Conservation (phyloP, 2,329 filamentous ascomycete genomes). For the Triangularia verruculosa region DNA sequence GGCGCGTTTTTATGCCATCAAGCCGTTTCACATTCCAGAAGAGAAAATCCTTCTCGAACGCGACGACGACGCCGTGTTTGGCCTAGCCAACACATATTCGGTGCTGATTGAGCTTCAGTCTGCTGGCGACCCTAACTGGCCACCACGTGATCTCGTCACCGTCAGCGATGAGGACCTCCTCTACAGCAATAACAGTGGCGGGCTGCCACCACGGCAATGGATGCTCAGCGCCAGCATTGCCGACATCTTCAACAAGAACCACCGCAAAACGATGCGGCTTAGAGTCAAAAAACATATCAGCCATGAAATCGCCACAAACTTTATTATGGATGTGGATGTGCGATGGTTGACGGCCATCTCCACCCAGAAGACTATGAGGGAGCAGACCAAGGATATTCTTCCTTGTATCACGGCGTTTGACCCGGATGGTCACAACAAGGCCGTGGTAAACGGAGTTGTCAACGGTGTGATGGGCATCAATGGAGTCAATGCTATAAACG, state of each 20-base stretch:
- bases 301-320: constrained; percentile 38
- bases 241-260: constrained; percentile 40
- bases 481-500: constrained; percentile 19
- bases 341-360: constrained; percentile 44
- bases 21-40: constrained; percentile 52
- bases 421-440: constrained; percentile 33
- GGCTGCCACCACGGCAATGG: constrained; percentile 34
- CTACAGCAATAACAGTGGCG: constrained; percentile 14
- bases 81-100: constrained; percentile 49
- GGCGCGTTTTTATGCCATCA: constrained; percentile 45
- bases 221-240: constrained; percentile 41
- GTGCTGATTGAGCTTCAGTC: constrained; percentile 53
- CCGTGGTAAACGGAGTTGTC: constrained; percentile 31
- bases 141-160: constrained; percentile 44
- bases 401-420: constrained; percentile 44
- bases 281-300: constrained; percentile 37
- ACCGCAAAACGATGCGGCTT: constrained; percentile 32
- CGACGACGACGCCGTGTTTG: constrained; percentile 45
- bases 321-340: constrained; percentile 48
- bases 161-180: constrained; percentile 29
- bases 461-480: constrained; percentile 28
- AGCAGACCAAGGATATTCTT: constrained; percentile 42
- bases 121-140: constrained; percentile 49
- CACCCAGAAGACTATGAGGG: constrained; percentile 30
- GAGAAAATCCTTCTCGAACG: constrained; percentile 50